These are phyloP conservation scores for Nigrospora osmanthi DNA, from an alignment of 2,329 filamentous ascomycete genomes.

Conservation along the genomic window DNA sequence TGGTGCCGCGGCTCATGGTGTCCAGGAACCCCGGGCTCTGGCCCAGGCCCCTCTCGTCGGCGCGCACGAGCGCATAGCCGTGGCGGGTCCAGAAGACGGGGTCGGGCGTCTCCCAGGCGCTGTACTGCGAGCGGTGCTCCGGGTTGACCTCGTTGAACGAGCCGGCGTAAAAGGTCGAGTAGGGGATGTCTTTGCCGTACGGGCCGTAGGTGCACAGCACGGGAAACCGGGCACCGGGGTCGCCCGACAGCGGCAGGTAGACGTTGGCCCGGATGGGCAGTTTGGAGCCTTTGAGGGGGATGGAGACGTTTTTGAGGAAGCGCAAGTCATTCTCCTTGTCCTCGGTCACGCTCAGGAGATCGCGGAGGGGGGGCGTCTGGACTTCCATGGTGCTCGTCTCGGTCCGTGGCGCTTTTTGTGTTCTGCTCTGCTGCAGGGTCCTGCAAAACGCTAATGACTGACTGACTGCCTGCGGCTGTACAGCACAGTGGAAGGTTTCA, in stretches of 20 bases:
- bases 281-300: constrained; percentile 19
- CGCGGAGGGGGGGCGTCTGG: constrained; percentile 10
- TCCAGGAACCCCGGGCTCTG: constrained; percentile 39
- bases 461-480: too few species aligned
- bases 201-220: constrained; percentile 66
- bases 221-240: constrained; percentile 33
- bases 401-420: too few species aligned
- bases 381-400: constrained; percentile 7
- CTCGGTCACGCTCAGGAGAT: constrained; percentile 8
- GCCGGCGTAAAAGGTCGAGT: constrained; percentile 34
- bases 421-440: too few species aligned
- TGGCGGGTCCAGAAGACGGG: constrained; percentile 47
- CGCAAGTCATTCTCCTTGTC: constrained; percentile 18
- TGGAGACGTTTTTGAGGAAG: constrained; percentile 24
- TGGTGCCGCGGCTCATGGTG: constrained; percentile 39
- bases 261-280: constrained; percentile 28
- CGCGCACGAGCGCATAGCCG: constrained; percentile 47
- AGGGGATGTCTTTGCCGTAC: constrained; percentile 66
- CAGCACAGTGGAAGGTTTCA: too few species aligned
- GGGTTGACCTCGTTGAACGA: constrained; percentile 43
- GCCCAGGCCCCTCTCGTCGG: constrained; percentile 39
- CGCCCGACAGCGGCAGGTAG: constrained; percentile 23
- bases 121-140: constrained; percentile 43
- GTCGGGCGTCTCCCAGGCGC: constrained; percentile 52
- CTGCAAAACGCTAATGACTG: too few species aligned